Conservation (phyloP, 2,329 filamentous ascomycete genomes). For the Aspergillus bombycis region DNA sequence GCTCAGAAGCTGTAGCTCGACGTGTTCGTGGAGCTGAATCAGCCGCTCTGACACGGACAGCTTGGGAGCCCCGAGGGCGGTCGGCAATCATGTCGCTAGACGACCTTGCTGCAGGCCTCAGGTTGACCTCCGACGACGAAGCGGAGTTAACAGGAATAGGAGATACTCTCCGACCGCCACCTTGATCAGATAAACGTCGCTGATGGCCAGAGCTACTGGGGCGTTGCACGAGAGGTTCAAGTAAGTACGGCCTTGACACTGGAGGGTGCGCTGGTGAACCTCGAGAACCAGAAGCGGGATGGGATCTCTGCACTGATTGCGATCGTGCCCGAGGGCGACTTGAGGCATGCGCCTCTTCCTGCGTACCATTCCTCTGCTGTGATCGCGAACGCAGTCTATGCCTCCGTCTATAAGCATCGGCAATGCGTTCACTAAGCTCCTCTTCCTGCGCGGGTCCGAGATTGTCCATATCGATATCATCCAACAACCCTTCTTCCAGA, state of each 20-base stretch:
- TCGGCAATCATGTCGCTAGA: slow-evolving; percentile 42
- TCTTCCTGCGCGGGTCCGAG: slow-evolving; percentile 84
- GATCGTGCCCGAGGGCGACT: slow-evolving; percentile 33
- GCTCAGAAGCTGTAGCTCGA: slow-evolving; percentile 39
- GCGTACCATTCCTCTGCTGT: slow-evolving; percentile 40
- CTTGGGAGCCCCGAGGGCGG: slow-evolving; percentile 31
- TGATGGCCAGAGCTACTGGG: slow-evolving; percentile 32
- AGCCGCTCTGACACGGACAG: slow-evolving; percentile 25
- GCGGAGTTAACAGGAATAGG: slow-evolving; percentile 36
- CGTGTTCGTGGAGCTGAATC: slow-evolving; percentile 31
- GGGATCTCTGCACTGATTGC: slow-evolving; percentile 32
- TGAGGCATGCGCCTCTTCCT: slow-evolving; percentile 34
- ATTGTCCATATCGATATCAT: slow-evolving; percentile 86
- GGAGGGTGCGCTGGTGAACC: slow-evolving; percentile 30
- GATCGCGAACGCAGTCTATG: slow-evolving; percentile 56
- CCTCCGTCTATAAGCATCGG: slow-evolving; percentile 79
- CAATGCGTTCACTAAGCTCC: slow-evolving; percentile 86
- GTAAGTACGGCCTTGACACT: slow-evolving; percentile 37
- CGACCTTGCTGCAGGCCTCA: slow-evolving; percentile 37
- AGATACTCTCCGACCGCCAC: slow-evolving; percentile 35
- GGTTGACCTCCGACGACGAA: slow-evolving; percentile 38
- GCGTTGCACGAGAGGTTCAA: slow-evolving; percentile 32
- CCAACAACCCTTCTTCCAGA: slow-evolving; percentile 80
- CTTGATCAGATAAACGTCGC: slow-evolving; percentile 42
- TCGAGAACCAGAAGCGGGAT: slow-evolving; percentile 20